phyloP scores from a whole-genome alignment of 2,329 filamentous ascomycete genomes.

The Chrysosporium keratinophilum region DNA sequence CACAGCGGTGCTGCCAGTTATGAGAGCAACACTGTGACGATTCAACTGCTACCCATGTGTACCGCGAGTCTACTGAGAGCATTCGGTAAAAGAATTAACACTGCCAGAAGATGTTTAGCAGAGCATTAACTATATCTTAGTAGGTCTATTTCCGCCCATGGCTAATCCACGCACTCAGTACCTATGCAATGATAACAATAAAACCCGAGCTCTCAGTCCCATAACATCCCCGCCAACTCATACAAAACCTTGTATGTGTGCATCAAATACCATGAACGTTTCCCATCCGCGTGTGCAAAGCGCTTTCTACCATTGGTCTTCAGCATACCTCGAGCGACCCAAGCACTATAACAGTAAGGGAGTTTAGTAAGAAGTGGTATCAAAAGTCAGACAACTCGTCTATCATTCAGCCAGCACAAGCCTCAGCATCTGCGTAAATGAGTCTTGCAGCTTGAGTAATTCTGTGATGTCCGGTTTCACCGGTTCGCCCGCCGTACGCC shows the following conservation, averaged over 20 bases:
- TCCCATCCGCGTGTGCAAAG: too few relatives aligned
- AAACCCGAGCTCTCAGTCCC: neutral
- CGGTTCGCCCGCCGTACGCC: conserved; percentile 72
- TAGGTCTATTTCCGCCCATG: neutral
- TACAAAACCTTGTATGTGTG: too few relatives aligned
- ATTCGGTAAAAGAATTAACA: too few relatives aligned
- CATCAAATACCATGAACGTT: too few relatives aligned
- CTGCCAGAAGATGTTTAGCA: neutral
- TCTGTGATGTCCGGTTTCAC: conserved; percentile 69
- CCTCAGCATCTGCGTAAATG: conserved; percentile 72
- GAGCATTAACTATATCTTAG: neutral
- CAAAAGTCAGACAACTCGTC: neutral
- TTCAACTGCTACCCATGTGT: too few relatives aligned
- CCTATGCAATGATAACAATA: neutral
- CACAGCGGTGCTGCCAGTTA: too few relatives aligned
- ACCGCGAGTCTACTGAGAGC: too few relatives aligned
- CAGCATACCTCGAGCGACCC: too few relatives aligned
- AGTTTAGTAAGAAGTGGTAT: neutral
- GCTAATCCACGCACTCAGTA: neutral
- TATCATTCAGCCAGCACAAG: conserved; percentile 58
- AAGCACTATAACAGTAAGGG: too few relatives aligned
- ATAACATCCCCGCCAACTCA: neutral
- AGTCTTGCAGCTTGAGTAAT: conserved; percentile 66
- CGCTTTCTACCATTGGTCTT: too few relatives aligned
- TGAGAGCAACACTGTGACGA: too few relatives aligned